Percentiles rank a stretch among this genome's conserved stretches.
Conservation (phyloP, 2,329 filamentous ascomycete genomes). For the Rosellinia necatrix region DNA sequence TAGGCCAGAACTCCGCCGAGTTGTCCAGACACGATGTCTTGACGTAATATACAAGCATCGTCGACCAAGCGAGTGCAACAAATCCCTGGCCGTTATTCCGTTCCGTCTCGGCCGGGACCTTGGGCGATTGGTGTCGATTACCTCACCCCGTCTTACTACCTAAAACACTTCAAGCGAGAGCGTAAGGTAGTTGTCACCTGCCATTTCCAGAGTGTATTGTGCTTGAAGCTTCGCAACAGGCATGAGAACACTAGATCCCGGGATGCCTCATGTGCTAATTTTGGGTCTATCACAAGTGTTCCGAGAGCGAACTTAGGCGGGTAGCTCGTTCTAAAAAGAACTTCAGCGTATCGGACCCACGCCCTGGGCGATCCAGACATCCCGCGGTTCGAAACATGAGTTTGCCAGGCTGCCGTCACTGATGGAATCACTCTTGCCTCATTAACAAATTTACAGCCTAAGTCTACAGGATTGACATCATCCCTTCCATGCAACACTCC, state of each 20-base stretch:
- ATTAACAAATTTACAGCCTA: too few relatives aligned
- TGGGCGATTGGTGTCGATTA: neutral
- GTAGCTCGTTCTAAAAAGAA: too few relatives aligned
- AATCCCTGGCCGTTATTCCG: neutral
- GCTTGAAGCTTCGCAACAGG: neutral
- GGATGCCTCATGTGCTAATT: neutral
- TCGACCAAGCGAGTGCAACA: neutral
- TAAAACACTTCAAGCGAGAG: slow-evolving; percentile 7
- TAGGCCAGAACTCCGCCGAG: neutral
- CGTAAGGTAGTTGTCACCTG: slow-evolving; percentile 2
- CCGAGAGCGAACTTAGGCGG: too few relatives aligned
- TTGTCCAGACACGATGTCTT: neutral
- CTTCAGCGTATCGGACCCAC: too few relatives aligned
- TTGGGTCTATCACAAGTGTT: neutral
- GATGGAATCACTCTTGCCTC: slow-evolving; percentile 20
- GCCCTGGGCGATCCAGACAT: neutral
- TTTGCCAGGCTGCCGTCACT: slow-evolving; percentile 24
- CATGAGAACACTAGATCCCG: neutral
- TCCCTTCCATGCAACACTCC: slow-evolving; percentile 25
- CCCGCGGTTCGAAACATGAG: slow-evolving; percentile 4
- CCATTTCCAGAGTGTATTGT: neutral
- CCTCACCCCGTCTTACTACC: neutral
- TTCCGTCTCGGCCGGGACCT: neutral
- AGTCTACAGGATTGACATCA: too few relatives aligned
- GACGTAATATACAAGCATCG: neutral